phyloP scores from a whole-genome alignment of 345 rosid genomes.

The Diplotaxis tenuifolia region DNA sequence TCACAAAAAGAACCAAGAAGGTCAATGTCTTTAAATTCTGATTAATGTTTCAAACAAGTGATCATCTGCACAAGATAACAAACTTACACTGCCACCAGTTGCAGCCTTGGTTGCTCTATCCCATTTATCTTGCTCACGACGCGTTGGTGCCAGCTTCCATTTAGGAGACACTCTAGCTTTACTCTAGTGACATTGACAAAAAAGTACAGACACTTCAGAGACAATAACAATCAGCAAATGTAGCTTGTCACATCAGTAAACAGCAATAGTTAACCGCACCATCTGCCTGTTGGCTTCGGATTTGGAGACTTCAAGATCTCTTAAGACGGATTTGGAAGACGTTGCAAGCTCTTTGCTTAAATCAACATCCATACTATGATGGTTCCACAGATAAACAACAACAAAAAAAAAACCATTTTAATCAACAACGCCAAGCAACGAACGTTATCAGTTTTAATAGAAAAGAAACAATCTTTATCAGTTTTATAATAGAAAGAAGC shows the following conservation, averaged over 20 bases:
- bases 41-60: not conserved
- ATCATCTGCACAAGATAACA: not conserved
- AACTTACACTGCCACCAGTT: conserved; percentile 80
- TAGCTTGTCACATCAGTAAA: not conserved
- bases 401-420: conserved; percentile 1
- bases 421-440: not conserved
- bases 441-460: conserved; percentile 9
- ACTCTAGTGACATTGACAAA: conserved; percentile 33
- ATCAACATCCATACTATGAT: conserved; percentile 90
- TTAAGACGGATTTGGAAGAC: conserved; percentile 41
- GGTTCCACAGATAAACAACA: conserved; percentile 6
- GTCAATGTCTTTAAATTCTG: not conserved
- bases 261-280: not conserved
- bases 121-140: conserved; percentile 92
- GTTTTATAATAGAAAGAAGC: not conserved
- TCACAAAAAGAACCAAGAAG: conserved; percentile 23
- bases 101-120: conserved; percentile 88
- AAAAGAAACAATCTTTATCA: conserved; percentile 3
- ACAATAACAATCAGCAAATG: conserved; percentile 5
- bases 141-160: conserved; percentile 78
- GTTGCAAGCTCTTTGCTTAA: conserved; percentile 69
- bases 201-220: conserved; percentile 2
- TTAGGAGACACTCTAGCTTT: conserved; percentile 33
- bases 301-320: conserved; percentile 22
- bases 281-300: conserved; percentile 45